Percentiles rank a stretch among this genome's conserved stretches.
These are phyloP conservation scores for Seiridium unicorne DNA, from an alignment of 2,329 filamentous ascomycete species.

Conservation along the genomic window DNA sequence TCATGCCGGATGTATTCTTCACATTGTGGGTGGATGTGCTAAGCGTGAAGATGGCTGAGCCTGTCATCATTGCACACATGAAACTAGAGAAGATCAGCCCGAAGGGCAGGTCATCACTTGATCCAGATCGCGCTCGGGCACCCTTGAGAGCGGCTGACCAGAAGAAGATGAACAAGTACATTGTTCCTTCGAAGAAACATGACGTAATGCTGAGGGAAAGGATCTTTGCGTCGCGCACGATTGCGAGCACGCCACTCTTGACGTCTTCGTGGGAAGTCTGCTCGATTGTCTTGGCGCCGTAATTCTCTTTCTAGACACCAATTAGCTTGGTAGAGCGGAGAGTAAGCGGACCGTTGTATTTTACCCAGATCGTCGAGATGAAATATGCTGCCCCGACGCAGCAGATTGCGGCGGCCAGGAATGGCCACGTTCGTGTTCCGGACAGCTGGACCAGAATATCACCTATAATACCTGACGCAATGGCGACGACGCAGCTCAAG, in stretches of 20 bases:
- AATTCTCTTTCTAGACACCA: conserved; percentile 5
- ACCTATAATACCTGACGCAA: conserved; percentile 49
- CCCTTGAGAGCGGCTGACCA: conserved; percentile 54
- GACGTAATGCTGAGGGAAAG: background rate
- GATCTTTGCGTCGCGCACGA: conserved; percentile 2
- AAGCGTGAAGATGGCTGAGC: conserved; percentile 22
- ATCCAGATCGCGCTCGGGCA: conserved; percentile 27
- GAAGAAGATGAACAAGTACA: conserved; percentile 65
- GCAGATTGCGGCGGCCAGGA: conserved; percentile 43
- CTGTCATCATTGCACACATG: conserved; percentile 27
- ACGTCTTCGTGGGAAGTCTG: background rate
- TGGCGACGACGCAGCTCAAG: conserved; percentile 54
- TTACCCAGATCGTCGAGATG: conserved; percentile 44
- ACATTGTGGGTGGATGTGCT: conserved; percentile 13
- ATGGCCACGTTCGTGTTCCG: conserved; percentile 50
- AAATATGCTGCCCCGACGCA: conserved; percentile 38
- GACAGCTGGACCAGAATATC: conserved; percentile 47
- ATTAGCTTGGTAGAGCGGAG: background rate
- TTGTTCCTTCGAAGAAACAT: conserved; percentile 54
- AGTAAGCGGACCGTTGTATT: conserved; percentile 11
- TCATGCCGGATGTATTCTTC: conserved; percentile 21
- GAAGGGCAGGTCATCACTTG: conserved; percentile 22
- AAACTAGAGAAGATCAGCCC: conserved; percentile 27
- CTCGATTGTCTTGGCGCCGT: background rate
- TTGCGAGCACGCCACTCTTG: background rate